phyloP scores from a whole-genome alignment of 179 eudicot species.

The Sideroxylon spinosum region DNA sequence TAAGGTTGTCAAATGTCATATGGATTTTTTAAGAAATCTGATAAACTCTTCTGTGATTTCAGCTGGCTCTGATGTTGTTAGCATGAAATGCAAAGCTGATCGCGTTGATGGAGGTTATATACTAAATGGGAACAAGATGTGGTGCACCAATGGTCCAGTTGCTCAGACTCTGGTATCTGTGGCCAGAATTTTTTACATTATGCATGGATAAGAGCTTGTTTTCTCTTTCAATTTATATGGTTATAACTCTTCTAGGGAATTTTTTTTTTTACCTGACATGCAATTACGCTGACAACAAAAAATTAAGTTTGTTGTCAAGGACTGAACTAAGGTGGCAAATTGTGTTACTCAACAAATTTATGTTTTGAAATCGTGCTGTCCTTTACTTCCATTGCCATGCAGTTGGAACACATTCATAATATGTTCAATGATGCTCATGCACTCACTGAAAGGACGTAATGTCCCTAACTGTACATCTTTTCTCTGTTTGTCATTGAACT shows the following conservation, averaged over 20 bases:
- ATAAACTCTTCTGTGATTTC: conserved; percentile 21
- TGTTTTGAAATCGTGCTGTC: neutral
- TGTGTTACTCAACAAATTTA: neutral
- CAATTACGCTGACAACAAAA: too few relatives aligned
- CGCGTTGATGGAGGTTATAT: conserved; percentile 80
- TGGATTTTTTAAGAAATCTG: conserved; percentile 14
- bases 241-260: neutral
- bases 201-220: neutral
- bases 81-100: conserved; percentile 99
- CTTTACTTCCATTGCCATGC: neutral
- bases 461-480: neutral
- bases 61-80: conserved; percentile 99
- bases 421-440: neutral
- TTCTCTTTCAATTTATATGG: neutral
- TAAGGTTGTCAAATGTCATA: conserved; percentile 2
- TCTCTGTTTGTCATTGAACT: neutral
- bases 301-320: neutral
- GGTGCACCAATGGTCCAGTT: conserved; percentile 98
- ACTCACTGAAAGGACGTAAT: neutral
- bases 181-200: conserved; percentile 1
- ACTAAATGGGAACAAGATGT: conserved; percentile 96
- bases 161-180: conserved; percentile 85
- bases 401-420: neutral
- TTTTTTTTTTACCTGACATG: neutral
- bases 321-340: neutral